These are phyloP conservation scores for Tephrocybe sp. DNA, from an alignment of 768 basidiomycete species.

Conservation along the genomic window DNA sequence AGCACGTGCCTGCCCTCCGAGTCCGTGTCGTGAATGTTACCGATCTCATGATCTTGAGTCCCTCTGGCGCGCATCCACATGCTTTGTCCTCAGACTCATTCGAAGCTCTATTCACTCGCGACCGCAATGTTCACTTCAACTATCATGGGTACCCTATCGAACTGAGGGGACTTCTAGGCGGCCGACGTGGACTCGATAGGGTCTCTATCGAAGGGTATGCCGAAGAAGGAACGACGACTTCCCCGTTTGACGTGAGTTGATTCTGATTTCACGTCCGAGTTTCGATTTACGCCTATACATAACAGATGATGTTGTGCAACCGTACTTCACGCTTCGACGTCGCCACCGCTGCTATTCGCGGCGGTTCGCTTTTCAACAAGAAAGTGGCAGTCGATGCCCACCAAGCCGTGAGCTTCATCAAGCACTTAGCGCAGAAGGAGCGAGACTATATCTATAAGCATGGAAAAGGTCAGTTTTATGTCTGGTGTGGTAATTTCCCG, in stretches of 20 bases:
- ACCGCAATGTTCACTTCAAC: conserved; percentile 74
- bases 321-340: conserved; percentile 67
- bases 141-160: conserved; percentile 84
- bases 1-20: conserved; percentile 67
- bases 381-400: conserved; percentile 61
- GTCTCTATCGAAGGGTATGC: conserved; percentile 62
- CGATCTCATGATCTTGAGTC: conserved; percentile 81
- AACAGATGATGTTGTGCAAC: conserved; percentile 77
- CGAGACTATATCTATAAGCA: conserved; percentile 58
- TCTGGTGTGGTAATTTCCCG: not conserved
- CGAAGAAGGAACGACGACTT: conserved; percentile 81
- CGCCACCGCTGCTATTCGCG: conserved; percentile 59
- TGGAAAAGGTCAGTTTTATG: conserved; percentile 47
- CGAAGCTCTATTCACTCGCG: conserved; percentile 67
- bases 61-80: conserved; percentile 74
- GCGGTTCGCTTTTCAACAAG: conserved; percentile 51
- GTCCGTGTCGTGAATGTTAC: conserved; percentile 89
- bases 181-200: conserved; percentile 47
- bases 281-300: not conserved
- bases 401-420: conserved; percentile 52
- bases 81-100: conserved; percentile 63
- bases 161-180: conserved; percentile 64
- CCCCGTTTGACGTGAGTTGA: conserved; percentile 70
- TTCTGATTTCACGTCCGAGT: not conserved
- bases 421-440: conserved; percentile 63